A percentile compares a stretch with the other conserved stretches of the same genome.
Conservation (phyloP, 441 rosid genomes). For the Gossypium davidsonii region DNA sequence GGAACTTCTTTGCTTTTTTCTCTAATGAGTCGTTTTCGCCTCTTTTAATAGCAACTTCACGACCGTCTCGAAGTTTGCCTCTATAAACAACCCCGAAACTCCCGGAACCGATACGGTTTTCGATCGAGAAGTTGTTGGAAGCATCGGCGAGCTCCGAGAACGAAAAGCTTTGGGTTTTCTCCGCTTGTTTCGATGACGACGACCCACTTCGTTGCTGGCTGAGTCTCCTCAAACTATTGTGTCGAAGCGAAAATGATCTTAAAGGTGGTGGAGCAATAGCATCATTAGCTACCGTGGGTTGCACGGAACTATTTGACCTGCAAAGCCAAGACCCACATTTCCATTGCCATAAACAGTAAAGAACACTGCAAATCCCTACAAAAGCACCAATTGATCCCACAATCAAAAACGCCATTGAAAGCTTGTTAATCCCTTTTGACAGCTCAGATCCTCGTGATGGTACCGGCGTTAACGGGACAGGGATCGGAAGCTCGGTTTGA, state of each 20-base stretch:
- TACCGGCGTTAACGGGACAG: slow-evolving; percentile 34
- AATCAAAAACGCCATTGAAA: slow-evolving; percentile 27
- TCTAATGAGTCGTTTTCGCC: slow-evolving; percentile 21
- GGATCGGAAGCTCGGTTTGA: slow-evolving; percentile 36
- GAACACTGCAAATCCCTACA: slow-evolving; percentile 35
- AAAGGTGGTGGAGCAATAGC: slow-evolving; percentile 16
- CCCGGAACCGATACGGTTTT: slow-evolving; percentile 46
- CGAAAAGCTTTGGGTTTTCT: slow-evolving; percentile 31
- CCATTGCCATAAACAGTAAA: slow-evolving; percentile 28
- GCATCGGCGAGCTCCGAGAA: slow-evolving; percentile 41
- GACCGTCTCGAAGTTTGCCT: slow-evolving; percentile 43
- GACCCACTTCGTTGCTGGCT: slow-evolving; percentile 35
- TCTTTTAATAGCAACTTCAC: slow-evolving; percentile 55
- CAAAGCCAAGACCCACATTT: slow-evolving; percentile 4
- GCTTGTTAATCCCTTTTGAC: slow-evolving; percentile 8
- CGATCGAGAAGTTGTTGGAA: slow-evolving; percentile 36
- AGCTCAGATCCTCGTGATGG: slow-evolving; percentile 15
- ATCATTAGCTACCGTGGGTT: slow-evolving; percentile 15
- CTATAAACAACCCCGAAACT: slow-evolving; percentile 50
- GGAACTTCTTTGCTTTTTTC: slow-evolving; percentile 24
- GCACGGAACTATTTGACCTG: slow-evolving; percentile 13
- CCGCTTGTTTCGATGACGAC: slow-evolving; percentile 32
- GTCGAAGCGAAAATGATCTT: slow-evolving; percentile 20
- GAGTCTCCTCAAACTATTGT: slow-evolving; percentile 21
- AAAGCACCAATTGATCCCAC: slow-evolving; percentile 47